phyloP scores from a whole-genome alignment of 2,329 filamentous ascomycete species.

The Aspergillus transmontanensis region DNA sequence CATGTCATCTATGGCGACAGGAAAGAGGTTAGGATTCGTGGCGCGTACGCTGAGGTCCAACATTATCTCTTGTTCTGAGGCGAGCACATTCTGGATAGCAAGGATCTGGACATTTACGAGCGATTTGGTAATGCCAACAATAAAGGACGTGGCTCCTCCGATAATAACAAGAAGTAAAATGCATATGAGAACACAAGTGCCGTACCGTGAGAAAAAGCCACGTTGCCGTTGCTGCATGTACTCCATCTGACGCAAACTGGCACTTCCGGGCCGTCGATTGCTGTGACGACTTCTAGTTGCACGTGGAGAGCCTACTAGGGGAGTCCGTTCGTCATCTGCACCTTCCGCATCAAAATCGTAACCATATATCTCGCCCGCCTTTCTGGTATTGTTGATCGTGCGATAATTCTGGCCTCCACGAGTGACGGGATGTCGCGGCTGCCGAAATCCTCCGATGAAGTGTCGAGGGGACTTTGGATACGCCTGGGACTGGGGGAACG shows the following conservation, averaged over 20 bases:
- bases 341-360: conserved; percentile 84
- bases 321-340: conserved; percentile 86
- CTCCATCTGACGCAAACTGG: conserved; percentile 70
- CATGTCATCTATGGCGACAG: conserved; percentile 80
- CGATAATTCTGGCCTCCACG: conserved; percentile 56
- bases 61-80: conserved; percentile 93
- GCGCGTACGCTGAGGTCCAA: conserved; percentile 86
- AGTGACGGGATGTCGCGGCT: conserved; percentile 72
- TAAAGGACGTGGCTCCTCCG: conserved; percentile 82
- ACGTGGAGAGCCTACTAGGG: conserved; percentile 67
- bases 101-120: conserved; percentile 76
- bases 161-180: conserved; percentile 79
- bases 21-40: conserved; percentile 89
- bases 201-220: conserved; percentile 72
- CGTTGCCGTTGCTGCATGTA: conserved; percentile 67
- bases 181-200: conserved; percentile 83
- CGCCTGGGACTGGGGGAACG: conserved; percentile 65
- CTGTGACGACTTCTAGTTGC: conserved; percentile 60
- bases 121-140: conserved; percentile 89
- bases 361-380: conserved; percentile 63
- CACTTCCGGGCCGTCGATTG: conserved; percentile 56
- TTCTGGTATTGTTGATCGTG: conserved; percentile 51
- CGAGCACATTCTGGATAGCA: conserved; percentile 84
- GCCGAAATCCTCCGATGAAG: conserved; percentile 57
- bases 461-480: conserved; percentile 64